Base-by-base conservation (phyloP, 768 basidiomycete species). In the Trametes meyenii region DNA sequence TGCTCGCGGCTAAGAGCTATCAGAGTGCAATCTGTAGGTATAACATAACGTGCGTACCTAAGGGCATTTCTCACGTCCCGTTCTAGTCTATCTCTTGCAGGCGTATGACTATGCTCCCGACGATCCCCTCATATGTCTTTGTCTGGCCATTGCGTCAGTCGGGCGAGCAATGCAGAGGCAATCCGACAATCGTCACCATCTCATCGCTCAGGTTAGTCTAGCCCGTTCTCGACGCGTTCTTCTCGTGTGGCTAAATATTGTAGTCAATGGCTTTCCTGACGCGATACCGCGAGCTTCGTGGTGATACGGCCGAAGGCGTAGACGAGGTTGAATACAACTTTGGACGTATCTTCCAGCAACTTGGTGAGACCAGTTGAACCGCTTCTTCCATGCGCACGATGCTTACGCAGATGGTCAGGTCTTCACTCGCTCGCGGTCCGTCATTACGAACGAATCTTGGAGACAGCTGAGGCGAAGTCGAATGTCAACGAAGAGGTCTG, bases 271-370 rank as follows among this genome's bases (percentile, higher is more conserved):
- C 91, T 0, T 97, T 95, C 73, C 73, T 98, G 24, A 82, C 87
- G 0, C 83, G 85, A 50, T 99, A 98, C 72, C 84, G 94, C 17
- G 78, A 79, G n/a, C 69, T 90, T 2, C 81, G 89, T 14, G 78
- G 77, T 44, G 74, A 66, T 1, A 76, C 77, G 50, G 72, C 73
- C 2, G 72, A 77, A 2, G 79, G 77, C 2, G 66, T 81, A 23
- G 82, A 85, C 29, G 96, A 98, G 73, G 88, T 96, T 3, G 93
- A 99, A 60, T 98, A 84, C 72, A 99, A 99, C 73, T 92, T 96
- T 70, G 96, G 89, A 0, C 81, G 96, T 48, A 85, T 87, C 1
- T 98, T 97, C 71, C 96, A 98, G 70, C 91, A 95, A 61, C 78
- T 97, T n/a, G 92, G 94, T 94, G 62, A 56, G 82, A 8, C 3